Percentiles rank a stretch among this genome's conserved stretches.
Evolutionary conservation across 805 yeast species (phyloP).

Genomic region (Candida manassasensis): DNA sequence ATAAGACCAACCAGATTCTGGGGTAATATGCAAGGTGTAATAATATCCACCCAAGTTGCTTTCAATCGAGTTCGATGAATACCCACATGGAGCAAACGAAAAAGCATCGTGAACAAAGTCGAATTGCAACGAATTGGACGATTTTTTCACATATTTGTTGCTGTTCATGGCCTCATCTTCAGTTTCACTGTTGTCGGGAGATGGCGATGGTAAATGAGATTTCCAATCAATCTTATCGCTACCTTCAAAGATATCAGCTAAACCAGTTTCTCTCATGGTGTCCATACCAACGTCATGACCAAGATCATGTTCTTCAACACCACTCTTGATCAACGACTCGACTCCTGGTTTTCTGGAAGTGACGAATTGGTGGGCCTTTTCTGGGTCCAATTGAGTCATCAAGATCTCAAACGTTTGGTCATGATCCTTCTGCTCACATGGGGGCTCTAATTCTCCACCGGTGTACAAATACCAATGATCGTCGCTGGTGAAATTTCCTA

Average conservation of each 20-base stretch:
- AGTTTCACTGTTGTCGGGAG: conserved; percentile 24
- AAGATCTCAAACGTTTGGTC: conserved; percentile 84
- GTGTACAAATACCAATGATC: conserved; percentile 91
- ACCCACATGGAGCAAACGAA: conserved; percentile 92
- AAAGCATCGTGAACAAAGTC: conserved; percentile 75
- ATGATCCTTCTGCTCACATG: conserved; percentile 3
- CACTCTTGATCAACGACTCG: conserved; percentile 33
- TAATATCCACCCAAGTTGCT: conserved; percentile 43
- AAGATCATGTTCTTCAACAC: conserved; percentile 52
- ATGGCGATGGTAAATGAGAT: conserved; percentile 32
- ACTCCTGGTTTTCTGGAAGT: conserved; percentile 45
- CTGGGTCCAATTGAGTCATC: conserved; percentile 77
- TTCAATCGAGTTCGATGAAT: conserved; percentile 78
- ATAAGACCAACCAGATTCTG: conserved; percentile 90
- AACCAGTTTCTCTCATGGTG: conserved; percentile 58
- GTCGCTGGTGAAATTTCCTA: conserved; percentile 68
- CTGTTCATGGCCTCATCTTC: conserved; percentile 9
- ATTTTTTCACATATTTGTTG: neutral
- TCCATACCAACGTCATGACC: conserved; percentile 79
- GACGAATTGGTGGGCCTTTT: conserved; percentile 54
- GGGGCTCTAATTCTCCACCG: conserved; percentile 38
- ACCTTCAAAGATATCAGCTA: conserved; percentile 51
- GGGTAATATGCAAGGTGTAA: conserved; percentile 89
- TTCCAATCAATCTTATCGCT: conserved; percentile 5
- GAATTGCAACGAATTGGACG: conserved; percentile 1